Evolutionary conservation across 345 rosid species (phyloP), one percentile per base, ranked within the genome.

Genomic region (Balakata baccata): DNA sequence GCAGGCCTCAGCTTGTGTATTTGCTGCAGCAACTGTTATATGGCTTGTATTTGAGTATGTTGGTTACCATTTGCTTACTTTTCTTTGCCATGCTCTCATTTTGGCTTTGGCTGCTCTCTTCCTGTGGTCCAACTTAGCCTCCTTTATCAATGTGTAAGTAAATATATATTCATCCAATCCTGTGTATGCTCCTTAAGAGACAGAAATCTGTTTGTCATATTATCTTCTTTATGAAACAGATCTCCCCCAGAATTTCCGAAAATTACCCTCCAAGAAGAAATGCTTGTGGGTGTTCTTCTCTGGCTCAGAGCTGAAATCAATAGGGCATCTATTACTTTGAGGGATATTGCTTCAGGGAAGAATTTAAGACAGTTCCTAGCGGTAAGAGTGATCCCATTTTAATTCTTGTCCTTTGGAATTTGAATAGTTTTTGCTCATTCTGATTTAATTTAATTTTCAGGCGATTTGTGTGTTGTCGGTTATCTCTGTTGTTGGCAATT

Each of bases 401-500:
- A 2, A 37, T 52, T 62, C 14, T 10, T 38, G 3, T 11, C 49
- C 3, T n/a, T 8, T 54, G 59, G 25, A 34, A 2, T 18, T 54
- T 7, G 7, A 12, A 25, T 1, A 11, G 3, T 56, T 34, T 68
- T 46, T 65, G 4, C 29, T 20, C 0, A 2, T 14, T 18, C 22
- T 25, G 9, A 13, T 50, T 8, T 46, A 11, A 16, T 63, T 53
- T 61, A 29, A 11, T 46, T 71, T 78, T 78, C 83, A 84, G 87
- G 80, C 78, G 59, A 69, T 78, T 68, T 37, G 47, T 65, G 53
- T 66, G 39, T 57, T 79, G 77, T 84, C 84, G 85, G 17, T 75
- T 59, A 14, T 82, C 71, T 85, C 87, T 39, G 71, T 85, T 64
- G 29, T 85, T 51, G 82, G 84, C 37, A 71, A 70, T 58, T 85